These are phyloP conservation scores for Pharus latifolius DNA, from an alignment of 176 grass and related monocot species.

Conservation along the genomic window DNA sequence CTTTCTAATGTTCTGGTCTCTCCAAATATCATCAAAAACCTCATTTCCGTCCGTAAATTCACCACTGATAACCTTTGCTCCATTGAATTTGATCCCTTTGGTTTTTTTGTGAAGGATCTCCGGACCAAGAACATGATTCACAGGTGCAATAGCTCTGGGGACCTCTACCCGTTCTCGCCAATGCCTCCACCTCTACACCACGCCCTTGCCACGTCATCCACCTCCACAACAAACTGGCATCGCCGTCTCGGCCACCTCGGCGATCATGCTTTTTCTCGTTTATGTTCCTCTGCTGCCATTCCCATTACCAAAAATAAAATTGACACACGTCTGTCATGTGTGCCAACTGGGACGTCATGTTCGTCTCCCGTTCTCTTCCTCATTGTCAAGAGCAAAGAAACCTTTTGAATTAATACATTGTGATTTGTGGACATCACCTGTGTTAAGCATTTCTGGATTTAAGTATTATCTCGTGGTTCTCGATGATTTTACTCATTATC, in stretches of 20 bases:
- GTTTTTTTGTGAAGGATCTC: background rate
- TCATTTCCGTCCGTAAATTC: background rate
- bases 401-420: no score
- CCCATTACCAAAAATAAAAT: no score
- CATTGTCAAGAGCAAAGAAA: no score
- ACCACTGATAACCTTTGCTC: background rate
- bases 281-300: no score
- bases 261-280: background rate
- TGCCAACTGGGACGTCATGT: no score
- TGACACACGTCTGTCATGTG: no score
- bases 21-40: background rate
- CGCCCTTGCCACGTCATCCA: fast-evolving
- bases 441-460: no score
- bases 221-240: background rate
- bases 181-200: fast-evolving
- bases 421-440: no score
- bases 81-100: background rate
- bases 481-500: no score
- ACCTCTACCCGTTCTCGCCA: no score
- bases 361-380: no score
- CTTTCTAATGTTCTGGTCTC: background rate
- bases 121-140: background rate
- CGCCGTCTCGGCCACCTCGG: background rate
- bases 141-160: background rate
- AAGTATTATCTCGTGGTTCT: no score